Base-by-base conservation (phyloP, 1,284 basidiomycete species). In the Chiua sp. region DNA sequence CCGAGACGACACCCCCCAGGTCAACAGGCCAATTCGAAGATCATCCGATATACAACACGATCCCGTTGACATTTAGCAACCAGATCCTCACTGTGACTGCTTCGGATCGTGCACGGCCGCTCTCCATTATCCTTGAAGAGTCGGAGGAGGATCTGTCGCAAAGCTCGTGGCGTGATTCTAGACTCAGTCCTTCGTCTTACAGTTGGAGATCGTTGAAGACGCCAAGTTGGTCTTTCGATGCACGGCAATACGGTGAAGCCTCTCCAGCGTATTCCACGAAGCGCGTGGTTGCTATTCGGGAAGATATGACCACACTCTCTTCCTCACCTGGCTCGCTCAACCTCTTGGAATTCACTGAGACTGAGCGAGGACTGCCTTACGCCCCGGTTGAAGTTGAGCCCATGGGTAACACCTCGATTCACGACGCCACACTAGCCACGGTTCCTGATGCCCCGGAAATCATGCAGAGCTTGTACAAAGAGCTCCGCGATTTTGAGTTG, bases 391-490 rank as follows among this genome's bases (percentile, higher is more conserved):
- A 26, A 26, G 26, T 26, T 26, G 26, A 26, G 26, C 26, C 5
- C 26, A 26, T 26, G 26, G 26, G 26, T 26, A 26, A 18, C 18
- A 3, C 1, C 26, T 11, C 20, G 30, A 23, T 7, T 7, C 33
- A 55, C 39, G 12, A 6, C 30, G 37, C 60, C 22, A n/a, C 20
- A 4, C 23, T 22, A 12, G 7, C 28, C 35, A 22, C 13, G 1
- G 26, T 30, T 46, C 30, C 57, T 18, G 54, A 39, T 4, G 52
- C 57, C 6, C 6, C 4, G 2, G 57, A 65, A 22, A 23, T 72
- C 1, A 61, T 72, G 62, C 55, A 53, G 18, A 60, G 16, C 37
- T 28, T 71, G 7, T 65, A 71, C 23, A 52, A 51, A 4, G 65
- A 59, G 22, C 59, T 72, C 26, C 53, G 65, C 2, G 59, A 69